These are phyloP conservation scores for Corinectria fuckeliana DNA, from an alignment of 2,329 filamentous ascomycete species.

Conservation along the genomic window DNA sequence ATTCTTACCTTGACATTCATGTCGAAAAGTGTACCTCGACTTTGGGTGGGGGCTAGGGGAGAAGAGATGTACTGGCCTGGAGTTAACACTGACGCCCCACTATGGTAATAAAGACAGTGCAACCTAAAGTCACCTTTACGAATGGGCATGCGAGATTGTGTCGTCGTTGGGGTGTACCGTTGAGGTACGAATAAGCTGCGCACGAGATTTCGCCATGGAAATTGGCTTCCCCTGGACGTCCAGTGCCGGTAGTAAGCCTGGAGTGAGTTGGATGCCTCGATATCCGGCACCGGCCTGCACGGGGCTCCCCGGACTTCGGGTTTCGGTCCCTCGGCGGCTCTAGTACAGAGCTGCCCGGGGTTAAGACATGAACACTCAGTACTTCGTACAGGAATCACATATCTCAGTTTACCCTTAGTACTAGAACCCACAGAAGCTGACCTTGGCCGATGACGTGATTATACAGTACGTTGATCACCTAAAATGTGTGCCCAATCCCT, in stretches of 20 bases:
- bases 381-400: background rate
- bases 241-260: background rate
- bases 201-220: background rate
- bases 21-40: constrained; percentile 1
- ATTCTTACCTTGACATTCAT: background rate
- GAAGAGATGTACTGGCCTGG: background rate
- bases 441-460: background rate
- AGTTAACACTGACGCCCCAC: background rate
- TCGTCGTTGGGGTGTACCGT: background rate
- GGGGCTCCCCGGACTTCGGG: background rate
- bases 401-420: too few species aligned
- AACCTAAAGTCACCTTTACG: background rate
- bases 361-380: background rate
- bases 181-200: background rate
- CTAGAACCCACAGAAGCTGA: background rate
- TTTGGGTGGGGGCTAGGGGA: background rate
- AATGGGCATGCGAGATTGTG: background rate
- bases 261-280: background rate
- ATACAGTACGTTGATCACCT: background rate
- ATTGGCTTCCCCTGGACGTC: background rate
- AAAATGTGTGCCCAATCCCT: background rate
- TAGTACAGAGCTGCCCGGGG: background rate
- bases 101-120: background rate
- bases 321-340: background rate
- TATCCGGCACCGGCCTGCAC: background rate